These are phyloP conservation scores for Melastoma malabathricum DNA, from an alignment of 345 rosid species.

Conservation along the genomic window DNA sequence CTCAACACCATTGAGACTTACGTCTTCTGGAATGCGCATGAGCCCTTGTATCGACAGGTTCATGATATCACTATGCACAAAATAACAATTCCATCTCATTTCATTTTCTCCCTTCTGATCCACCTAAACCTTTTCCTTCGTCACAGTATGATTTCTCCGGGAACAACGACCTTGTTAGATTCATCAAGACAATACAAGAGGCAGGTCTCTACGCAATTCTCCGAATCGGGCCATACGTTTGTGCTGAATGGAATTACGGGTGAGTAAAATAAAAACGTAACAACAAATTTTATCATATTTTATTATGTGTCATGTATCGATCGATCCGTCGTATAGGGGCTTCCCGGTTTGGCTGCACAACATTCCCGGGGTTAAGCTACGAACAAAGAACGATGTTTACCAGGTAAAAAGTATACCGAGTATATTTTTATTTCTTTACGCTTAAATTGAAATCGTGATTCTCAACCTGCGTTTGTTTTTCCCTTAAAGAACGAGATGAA, in stretches of 20 bases:
- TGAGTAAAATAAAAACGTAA: slow-evolving; percentile 4
- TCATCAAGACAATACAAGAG: slow-evolving; percentile 40
- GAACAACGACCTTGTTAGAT: slow-evolving; percentile 39
- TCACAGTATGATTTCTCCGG: slow-evolving; percentile 37
- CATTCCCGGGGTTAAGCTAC: slow-evolving; percentile 69
- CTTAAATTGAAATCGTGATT: too few relatives aligned
- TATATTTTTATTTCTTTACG: too few relatives aligned
- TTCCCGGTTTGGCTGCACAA: slow-evolving; percentile 83
- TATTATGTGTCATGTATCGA: background rate
- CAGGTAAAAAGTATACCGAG: slow-evolving; percentile 29
- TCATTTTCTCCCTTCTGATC: too few relatives aligned
- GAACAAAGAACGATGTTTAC: slow-evolving; percentile 76
- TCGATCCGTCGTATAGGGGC: slow-evolving; percentile 22
- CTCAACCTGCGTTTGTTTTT: background rate
- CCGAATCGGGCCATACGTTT: slow-evolving; percentile 64
- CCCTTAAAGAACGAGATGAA: slow-evolving; percentile 22
- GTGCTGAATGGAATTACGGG: slow-evolving; percentile 81
- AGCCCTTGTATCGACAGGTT: slow-evolving; percentile 54
- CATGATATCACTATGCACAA: too few relatives aligned
- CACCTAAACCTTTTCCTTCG: too few relatives aligned
- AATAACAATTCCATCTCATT: too few relatives aligned
- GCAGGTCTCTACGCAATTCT: slow-evolving; percentile 49
- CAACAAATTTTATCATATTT: too few relatives aligned
- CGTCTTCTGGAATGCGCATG: slow-evolving; percentile 65
- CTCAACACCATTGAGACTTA: slow-evolving; percentile 56